phyloP scores from a whole-genome alignment of 257 asterid genomes.

The Nicotiana sylvestris region DNA sequence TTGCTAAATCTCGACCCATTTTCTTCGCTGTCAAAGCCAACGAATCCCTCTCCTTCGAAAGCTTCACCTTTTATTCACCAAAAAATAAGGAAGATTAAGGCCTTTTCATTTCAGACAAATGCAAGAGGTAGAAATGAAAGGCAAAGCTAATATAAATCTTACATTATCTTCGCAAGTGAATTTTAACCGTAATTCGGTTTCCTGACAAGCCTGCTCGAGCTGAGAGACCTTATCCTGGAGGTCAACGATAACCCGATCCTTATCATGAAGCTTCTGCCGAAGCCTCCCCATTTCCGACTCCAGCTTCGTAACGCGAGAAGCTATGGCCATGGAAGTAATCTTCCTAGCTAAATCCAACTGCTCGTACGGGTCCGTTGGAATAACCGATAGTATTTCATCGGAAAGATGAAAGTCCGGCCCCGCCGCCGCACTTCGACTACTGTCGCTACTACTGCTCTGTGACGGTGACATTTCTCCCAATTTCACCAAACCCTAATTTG shows the following conservation, averaged over 20 bases:
- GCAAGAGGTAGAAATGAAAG: neutral
- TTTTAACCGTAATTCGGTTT: constrained; percentile 62
- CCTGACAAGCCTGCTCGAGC: constrained; percentile 61
- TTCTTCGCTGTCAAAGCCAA: constrained; percentile 60
- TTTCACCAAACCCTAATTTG: neutral
- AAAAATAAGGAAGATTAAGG: neutral
- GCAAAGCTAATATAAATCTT: neutral
- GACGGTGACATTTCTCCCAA: constrained; percentile 32
- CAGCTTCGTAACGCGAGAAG: constrained; percentile 83
- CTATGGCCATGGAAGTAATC: constrained; percentile 96
- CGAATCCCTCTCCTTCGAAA: constrained; percentile 75
- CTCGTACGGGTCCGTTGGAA: constrained; percentile 93
- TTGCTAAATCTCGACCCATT: constrained; percentile 83
- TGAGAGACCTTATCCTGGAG: constrained; percentile 62
- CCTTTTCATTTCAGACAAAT: neutral
- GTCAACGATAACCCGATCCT: constrained; percentile 53
- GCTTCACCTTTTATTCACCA: constrained; percentile 53
- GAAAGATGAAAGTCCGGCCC: constrained; percentile 67
- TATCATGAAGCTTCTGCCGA: constrained; percentile 57
- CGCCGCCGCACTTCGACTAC: constrained; percentile 16
- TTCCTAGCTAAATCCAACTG: constrained; percentile 99
- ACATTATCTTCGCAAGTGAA: constrained; percentile 77
- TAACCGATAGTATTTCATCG: constrained; percentile 66
- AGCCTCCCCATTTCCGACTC: constrained; percentile 72
- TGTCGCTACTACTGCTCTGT: constrained; percentile 33